Percentiles rank a stretch among this genome's conserved stretches.
These are phyloP conservation scores for Garcia nutans DNA, from an alignment of 345 rosid species.

Conservation along the genomic window DNA sequence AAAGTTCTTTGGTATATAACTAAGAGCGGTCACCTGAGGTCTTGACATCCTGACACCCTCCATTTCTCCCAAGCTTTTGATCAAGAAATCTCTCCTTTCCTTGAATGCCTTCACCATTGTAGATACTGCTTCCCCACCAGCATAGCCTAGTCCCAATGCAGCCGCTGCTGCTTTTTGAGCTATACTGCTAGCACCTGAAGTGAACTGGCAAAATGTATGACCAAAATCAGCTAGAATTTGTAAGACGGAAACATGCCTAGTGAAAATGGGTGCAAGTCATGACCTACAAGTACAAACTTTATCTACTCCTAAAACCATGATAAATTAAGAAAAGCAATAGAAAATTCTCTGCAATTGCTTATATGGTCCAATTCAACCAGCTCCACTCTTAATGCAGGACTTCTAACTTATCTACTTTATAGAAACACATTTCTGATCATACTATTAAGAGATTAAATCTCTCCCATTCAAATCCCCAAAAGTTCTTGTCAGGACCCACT, in stretches of 20 bases:
- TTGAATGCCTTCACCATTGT: conserved; percentile 84
- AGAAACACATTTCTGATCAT: background rate
- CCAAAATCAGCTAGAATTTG: conserved; percentile 14
- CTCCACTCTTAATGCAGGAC: background rate
- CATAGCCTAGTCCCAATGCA: conserved; percentile 88
- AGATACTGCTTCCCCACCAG: conserved; percentile 84
- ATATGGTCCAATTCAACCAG: background rate
- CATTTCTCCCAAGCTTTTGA: conserved; percentile 68
- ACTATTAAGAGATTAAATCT: background rate
- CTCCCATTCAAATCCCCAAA: background rate
- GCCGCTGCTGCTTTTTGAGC: conserved; percentile 92
- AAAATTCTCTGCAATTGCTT: background rate
- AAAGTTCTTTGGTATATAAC: background rate
- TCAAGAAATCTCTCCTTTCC: conserved; percentile 89
- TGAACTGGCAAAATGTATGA: conserved; percentile 39
- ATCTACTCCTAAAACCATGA: background rate
- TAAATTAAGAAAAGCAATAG: background rate
- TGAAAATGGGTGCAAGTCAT: background rate
- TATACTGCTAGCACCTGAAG: conserved; percentile 92
- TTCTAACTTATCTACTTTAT: background rate
- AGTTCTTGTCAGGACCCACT: background rate
- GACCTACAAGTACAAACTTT: background rate
- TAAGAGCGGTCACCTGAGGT: conserved; percentile 66
- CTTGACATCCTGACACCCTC: conserved; percentile 79
- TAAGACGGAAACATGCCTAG: background rate